Percentiles rank a stretch among this genome's conserved stretches.
phyloP scores from a whole-genome alignment of 495 filamentous ascomycete genomes.

The Pyronema domesticum region DNA sequence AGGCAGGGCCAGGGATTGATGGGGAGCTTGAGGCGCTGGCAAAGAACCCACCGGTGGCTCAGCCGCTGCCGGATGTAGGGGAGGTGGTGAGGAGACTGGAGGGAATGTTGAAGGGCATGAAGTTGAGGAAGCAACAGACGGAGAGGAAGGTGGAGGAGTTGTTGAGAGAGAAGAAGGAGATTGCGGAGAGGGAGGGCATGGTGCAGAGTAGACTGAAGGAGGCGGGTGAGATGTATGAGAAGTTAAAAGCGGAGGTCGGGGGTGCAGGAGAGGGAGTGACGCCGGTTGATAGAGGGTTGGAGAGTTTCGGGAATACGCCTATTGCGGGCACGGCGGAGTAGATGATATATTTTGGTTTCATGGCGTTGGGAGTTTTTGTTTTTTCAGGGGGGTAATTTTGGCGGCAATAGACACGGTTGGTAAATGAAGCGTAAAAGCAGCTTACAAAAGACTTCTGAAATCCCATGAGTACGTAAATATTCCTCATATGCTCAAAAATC shows the following conservation, averaged over 20 bases:
- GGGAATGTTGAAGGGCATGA: slow-evolving; percentile 36
- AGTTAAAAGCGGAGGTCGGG: slow-evolving; percentile 32
- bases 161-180: slow-evolving; percentile 43
- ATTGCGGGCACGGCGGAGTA: slow-evolving; percentile 22
- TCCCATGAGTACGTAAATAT: too few species aligned
- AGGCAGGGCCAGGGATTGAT: slow-evolving; percentile 8
- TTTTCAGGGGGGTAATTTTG: too few species aligned
- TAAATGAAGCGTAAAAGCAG: too few species aligned
- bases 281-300: slow-evolving; percentile 35
- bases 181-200: slow-evolving; percentile 56
- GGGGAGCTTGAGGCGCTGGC: slow-evolving; percentile 19
- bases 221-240: slow-evolving; percentile 47
- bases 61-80: slow-evolving; percentile 37
- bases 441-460: too few species aligned
- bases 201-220: slow-evolving; percentile 68
- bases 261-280: slow-evolving; percentile 21
- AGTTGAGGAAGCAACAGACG: slow-evolving; percentile 36
- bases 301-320: slow-evolving; percentile 47
- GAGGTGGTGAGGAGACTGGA: slow-evolving; percentile 33
- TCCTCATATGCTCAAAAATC: too few species aligned
- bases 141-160: slow-evolving; percentile 43
- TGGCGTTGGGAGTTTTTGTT: too few species aligned
- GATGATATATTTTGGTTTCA: too few species aligned
- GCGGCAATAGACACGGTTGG: too few species aligned
- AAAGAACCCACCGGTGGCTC: slow-evolving; percentile 33